A percentile compares a stretch with the other conserved stretches of the same genome.
Evolutionary conservation across 108 stramenopile species (phyloP).

Genomic region (Phaeodactylum tricornutum): DNA sequence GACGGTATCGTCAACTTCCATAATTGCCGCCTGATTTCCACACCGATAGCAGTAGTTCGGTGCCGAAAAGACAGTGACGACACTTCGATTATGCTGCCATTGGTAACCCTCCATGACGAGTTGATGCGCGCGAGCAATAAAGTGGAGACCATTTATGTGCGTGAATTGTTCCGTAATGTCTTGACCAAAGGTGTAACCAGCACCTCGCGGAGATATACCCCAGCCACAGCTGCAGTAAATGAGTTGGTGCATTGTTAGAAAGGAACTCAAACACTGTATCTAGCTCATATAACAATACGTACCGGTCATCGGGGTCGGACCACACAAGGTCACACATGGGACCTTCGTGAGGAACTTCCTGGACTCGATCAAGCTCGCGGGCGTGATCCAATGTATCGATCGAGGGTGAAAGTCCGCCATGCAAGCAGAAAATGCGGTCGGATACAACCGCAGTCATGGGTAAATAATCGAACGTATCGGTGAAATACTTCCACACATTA

Average conservation of each 20-base stretch:
- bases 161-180: slow-evolving; percentile 86
- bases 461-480: slow-evolving; percentile 95
- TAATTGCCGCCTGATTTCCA: slow-evolving; percentile 98
- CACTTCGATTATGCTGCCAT: slow-evolving; percentile 92
- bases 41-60: slow-evolving; percentile 99
- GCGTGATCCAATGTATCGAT: slow-evolving; percentile 96
- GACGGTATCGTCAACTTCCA: slow-evolving; percentile 92
- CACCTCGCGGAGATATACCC: slow-evolving; percentile 95
- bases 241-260: too few species aligned
- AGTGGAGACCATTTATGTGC: slow-evolving; percentile 76
- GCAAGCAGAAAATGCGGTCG: slow-evolving; percentile 91
- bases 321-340: slow-evolving; percentile 98
- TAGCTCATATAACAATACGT: too few species aligned
- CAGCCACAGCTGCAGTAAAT: slow-evolving; percentile 52
- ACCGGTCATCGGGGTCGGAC: slow-evolving; percentile 95
- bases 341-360: slow-evolving; percentile 97
- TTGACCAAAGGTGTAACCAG: slow-evolving; percentile 94
- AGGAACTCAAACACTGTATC: not conserved
- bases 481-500: slow-evolving; percentile 97
- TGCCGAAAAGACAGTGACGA: slow-evolving; percentile 96
- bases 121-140: slow-evolving; percentile 87
- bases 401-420: slow-evolving; percentile 93
- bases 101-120: slow-evolving; percentile 96
- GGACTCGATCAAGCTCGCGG: slow-evolving; percentile 89
- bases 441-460: slow-evolving; percentile 93